Percentiles rank a stretch among this genome's conserved stretches.
These are phyloP conservation scores for Neofusicoccum umdonicola DNA, from an alignment of 2,329 filamentous ascomycete genomes.

Conservation along the genomic window DNA sequence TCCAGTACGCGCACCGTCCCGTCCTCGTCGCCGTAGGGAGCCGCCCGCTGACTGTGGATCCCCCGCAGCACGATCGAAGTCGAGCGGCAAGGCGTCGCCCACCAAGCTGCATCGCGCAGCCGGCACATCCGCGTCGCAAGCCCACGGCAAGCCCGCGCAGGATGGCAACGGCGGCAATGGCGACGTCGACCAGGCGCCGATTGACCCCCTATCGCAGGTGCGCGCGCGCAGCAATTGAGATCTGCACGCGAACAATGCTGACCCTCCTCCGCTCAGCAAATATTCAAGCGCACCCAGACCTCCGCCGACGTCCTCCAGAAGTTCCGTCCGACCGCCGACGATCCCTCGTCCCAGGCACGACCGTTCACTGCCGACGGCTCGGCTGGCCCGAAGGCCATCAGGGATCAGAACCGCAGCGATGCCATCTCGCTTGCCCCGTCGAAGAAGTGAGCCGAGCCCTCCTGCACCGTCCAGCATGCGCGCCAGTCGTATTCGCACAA, in stretches of 20 bases:
- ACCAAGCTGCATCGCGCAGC: neutral
- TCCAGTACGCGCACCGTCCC: neutral
- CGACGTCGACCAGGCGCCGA: constrained; percentile 40
- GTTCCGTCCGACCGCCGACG: constrained; percentile 50
- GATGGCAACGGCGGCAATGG: neutral
- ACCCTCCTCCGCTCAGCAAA: constrained; percentile 42
- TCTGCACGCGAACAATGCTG: neutral
- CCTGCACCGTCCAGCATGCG: constrained; percentile 3
- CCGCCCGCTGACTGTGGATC: neutral
- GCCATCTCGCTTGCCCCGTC: constrained; percentile 2
- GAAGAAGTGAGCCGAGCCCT: constrained; percentile 32
- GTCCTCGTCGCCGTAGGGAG: neutral
- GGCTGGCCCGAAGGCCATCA: constrained; percentile 31
- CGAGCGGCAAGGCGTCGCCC: constrained; percentile 14
- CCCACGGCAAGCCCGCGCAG: neutral
- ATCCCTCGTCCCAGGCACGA: constrained; percentile 29
- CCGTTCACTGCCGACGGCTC: constrained; percentile 51
- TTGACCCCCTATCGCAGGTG: constrained; percentile 69
- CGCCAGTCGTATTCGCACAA: neutral
- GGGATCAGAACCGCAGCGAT: constrained; percentile 7
- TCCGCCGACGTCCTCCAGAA: constrained; percentile 57
- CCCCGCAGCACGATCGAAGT: constrained; percentile 6
- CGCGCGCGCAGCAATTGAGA: constrained; percentile 26
- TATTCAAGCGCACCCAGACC: constrained; percentile 65
- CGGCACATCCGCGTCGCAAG: neutral